These are phyloP conservation scores for Pseudogymnoascus sp. DNA, from an alignment of 2,329 filamentous ascomycete species.

Conservation along the genomic window DNA sequence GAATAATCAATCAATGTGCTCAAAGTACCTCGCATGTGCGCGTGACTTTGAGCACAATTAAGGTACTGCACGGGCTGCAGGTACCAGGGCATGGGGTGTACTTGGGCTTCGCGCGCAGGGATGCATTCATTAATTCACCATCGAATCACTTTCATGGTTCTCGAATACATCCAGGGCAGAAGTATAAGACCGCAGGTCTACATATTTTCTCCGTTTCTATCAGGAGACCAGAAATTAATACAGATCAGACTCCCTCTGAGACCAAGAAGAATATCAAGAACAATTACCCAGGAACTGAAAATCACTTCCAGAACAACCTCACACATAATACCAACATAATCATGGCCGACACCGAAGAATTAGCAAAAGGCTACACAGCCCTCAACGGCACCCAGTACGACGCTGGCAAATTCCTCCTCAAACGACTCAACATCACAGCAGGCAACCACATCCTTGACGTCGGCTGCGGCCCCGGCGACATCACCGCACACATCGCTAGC, in stretches of 20 bases:
- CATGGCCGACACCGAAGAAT: constrained; percentile 20
- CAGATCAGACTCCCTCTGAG: not conserved
- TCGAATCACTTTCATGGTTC: not conserved
- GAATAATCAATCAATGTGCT: constrained; percentile 5
- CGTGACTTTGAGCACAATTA: constrained; percentile 7
- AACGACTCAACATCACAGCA: constrained; percentile 15
- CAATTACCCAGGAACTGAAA: not conserved
- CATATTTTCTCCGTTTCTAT: not conserved
- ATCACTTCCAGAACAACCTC: not conserved
- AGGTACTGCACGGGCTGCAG: not conserved
- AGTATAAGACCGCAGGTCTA: not conserved
- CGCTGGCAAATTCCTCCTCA: constrained; percentile 21
- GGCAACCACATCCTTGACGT: constrained; percentile 26
- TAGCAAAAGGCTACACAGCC: constrained; percentile 23
- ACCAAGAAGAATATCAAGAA: not conserved
- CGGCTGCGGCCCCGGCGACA: constrained; percentile 28
- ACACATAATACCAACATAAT: not conserved
- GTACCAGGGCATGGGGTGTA: not conserved
- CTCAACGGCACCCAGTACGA: constrained; percentile 22
- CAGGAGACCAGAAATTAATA: not conserved
- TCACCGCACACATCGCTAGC: constrained; percentile 21
- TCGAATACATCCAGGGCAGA: not conserved
- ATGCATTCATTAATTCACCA: not conserved
- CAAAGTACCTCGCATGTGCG: constrained; percentile 1
- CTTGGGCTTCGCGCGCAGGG: not conserved